A percentile compares a stretch with the other conserved stretches of the same genome.
Evolutionary conservation across 2,329 filamentous ascomycete species (phyloP).

Genomic region (Dactylellina drechsleri): DNA sequence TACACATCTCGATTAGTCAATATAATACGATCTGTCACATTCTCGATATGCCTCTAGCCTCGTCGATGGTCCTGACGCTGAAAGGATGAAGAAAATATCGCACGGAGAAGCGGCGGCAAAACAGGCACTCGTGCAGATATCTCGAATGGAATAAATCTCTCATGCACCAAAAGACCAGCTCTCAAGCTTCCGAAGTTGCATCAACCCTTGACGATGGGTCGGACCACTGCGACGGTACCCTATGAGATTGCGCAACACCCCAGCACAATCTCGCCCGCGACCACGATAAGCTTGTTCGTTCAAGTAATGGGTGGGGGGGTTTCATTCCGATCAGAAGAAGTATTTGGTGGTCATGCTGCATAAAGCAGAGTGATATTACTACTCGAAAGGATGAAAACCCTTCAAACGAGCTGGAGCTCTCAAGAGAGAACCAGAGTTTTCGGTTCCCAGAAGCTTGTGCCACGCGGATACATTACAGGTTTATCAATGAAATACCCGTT

Average conservation of each 20-base stretch:
- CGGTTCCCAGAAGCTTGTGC: conserved; percentile 35
- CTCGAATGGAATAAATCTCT: conserved; percentile 27
- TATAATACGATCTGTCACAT: not conserved
- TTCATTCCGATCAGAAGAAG: conserved; percentile 51
- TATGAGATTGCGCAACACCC: conserved; percentile 8
- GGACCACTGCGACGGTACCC: conserved; percentile 29
- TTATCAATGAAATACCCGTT: conserved; percentile 28
- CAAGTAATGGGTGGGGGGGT: conserved; percentile 44
- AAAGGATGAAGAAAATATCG: not conserved
- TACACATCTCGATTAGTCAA: too few species aligned
- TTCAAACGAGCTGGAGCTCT: conserved; percentile 3
- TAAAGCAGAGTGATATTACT: conserved; percentile 9
- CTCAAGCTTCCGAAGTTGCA: not conserved
- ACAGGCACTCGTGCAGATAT: conserved; percentile 33
- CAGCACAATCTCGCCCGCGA: too few species aligned
- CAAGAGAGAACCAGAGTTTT: conserved; percentile 47
- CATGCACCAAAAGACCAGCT: conserved; percentile 3
- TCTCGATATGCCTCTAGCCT: not conserved
- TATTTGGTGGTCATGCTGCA: conserved; percentile 22
- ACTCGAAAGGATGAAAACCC: conserved; percentile 8
- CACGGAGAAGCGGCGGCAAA: conserved; percentile 27
- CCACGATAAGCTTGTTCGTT: conserved; percentile 2
- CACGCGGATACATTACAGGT: conserved; percentile 26
- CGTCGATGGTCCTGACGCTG: not conserved
- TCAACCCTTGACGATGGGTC: conserved; percentile 2